Conservation (phyloP, 1,139 yeast genomes). For the Lodderomyces theae region DNA sequence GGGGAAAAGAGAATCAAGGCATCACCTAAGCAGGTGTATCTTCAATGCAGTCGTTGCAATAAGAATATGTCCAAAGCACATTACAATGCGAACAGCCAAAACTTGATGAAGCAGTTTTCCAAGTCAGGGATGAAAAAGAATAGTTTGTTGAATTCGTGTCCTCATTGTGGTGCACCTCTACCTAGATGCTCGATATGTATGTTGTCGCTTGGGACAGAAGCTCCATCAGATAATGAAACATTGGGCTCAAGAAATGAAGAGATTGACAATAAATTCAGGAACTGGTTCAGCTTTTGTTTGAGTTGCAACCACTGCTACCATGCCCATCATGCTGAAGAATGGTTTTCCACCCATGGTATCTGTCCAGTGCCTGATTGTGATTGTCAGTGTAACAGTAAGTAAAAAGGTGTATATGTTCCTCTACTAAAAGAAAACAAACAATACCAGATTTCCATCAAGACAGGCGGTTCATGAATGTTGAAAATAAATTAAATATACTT, state of each 20-base stretch:
- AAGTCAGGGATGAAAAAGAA: conserved; percentile 22
- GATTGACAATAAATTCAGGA: conserved; percentile 44
- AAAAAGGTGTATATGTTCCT: conserved; percentile 12
- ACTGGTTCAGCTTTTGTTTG: conserved; percentile 89
- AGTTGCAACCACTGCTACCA: conserved; percentile 93
- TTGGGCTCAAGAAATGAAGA: conserved; percentile 16
- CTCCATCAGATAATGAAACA: conserved; percentile 38
- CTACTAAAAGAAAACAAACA: too few species aligned
- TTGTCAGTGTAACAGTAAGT: conserved; percentile 69
- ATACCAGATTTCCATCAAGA: too few species aligned
- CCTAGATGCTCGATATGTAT: conserved; percentile 92
- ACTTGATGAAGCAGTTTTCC: conserved; percentile 39
- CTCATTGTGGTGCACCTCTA: conserved; percentile 83
- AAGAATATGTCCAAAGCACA: conserved; percentile 51
- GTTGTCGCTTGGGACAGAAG: conserved; percentile 73
- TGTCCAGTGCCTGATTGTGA: conserved; percentile 95
- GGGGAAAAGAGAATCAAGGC: conserved; percentile 51
- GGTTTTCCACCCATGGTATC: conserved; percentile 83
- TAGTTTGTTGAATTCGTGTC: conserved; percentile 51
- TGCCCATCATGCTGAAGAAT: conserved; percentile 91
- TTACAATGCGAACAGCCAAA: conserved; percentile 22
- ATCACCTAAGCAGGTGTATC: conserved; percentile 69
- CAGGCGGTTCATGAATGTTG: too few species aligned
- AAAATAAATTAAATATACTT: too few species aligned
- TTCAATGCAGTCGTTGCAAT: conserved; percentile 82